Percentiles rank a stretch among this genome's conserved stretches.
phyloP scores from a whole-genome alignment of 225 moss, liverwort and hornwort genomes.

The Rhytidiadelphus loreus region DNA sequence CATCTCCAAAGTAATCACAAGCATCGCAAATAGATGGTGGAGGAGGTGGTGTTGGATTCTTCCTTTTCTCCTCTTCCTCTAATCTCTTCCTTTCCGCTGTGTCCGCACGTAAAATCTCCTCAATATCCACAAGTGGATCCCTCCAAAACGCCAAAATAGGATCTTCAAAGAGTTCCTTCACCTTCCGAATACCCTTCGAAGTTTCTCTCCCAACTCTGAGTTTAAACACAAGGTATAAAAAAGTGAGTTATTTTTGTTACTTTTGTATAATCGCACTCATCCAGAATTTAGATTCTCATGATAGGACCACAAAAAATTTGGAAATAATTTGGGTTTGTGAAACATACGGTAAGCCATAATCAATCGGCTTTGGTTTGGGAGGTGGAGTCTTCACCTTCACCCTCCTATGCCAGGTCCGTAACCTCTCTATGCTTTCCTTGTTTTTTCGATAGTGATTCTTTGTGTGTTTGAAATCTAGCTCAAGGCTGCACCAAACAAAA shows the following conservation, averaged over 20 bases:
- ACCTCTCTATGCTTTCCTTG: conserved; percentile 23
- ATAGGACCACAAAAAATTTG: neutral
- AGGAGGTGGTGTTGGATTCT: conserved; percentile 5
- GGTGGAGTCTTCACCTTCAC: conserved; percentile 10
- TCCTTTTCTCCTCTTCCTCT: neutral
- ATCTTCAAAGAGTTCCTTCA: conserved; percentile 36
- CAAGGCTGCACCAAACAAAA: neutral
- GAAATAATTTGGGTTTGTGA: neutral
- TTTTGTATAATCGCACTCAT: neutral
- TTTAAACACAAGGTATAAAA: neutral
- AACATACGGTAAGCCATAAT: conserved; percentile 20
- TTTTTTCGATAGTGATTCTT: conserved; percentile 18
- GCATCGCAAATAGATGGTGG: conserved; percentile 1
- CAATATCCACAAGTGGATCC: conserved; percentile 15
- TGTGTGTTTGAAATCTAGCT: conserved; percentile 22
- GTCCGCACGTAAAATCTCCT: conserved; percentile 7
- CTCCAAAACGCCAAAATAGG: conserved; percentile 7
- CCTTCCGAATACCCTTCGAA: conserved; percentile 8
- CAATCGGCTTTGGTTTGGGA: conserved; percentile 10
- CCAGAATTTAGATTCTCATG: neutral
- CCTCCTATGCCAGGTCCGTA: conserved; percentile 12
- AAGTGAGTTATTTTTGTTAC: neutral
- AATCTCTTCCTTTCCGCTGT: neutral
- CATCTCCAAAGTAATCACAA: conserved; percentile 12
- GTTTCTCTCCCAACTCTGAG: conserved; percentile 21